These are phyloP conservation scores for Bidens hawaiensis DNA, from an alignment of 140 eudicot species.

Conservation along the genomic window DNA sequence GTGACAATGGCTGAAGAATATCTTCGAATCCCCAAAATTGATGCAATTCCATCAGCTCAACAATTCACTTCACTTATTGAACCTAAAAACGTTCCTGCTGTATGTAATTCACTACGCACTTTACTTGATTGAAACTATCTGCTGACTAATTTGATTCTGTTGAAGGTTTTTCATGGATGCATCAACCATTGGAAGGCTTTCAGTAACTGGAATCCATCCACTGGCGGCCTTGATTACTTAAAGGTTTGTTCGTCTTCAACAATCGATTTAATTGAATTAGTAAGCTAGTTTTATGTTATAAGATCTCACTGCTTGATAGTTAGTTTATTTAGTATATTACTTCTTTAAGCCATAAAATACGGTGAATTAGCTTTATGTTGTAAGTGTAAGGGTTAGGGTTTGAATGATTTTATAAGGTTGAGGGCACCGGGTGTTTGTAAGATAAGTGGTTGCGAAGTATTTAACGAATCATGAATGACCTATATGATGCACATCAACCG, in stretches of 20 bases:
- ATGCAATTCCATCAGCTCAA: conserved; percentile 46
- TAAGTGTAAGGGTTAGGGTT: neutral
- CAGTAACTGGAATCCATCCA: conserved; percentile 54
- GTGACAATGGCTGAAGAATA: conserved; percentile 33
- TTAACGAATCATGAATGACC: neutral
- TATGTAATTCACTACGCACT: conserved; percentile 10
- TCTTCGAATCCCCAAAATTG: conserved; percentile 24
- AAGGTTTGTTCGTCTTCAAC: conserved; percentile 40
- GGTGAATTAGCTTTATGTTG: neutral
- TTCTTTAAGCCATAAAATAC: neutral
- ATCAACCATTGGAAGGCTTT: conserved; percentile 71
- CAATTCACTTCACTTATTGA: conserved; percentile 62
- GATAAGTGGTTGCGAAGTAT: neutral
- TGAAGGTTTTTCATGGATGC: conserved; percentile 70
- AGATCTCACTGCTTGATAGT: neutral
- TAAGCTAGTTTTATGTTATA: neutral
- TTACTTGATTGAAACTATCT: neutral
- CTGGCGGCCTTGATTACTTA: conserved; percentile 77
- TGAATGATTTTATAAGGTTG: neutral
- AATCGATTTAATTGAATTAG: neutral
- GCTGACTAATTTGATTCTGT: neutral
- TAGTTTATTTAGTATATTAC: neutral
- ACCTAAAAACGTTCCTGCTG: conserved; percentile 63
- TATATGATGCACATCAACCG: conserved; percentile 12
- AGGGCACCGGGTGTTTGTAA: neutral